Conservation (phyloP, 768 basidiomycete species). For the Boletus subparvulus region DNA sequence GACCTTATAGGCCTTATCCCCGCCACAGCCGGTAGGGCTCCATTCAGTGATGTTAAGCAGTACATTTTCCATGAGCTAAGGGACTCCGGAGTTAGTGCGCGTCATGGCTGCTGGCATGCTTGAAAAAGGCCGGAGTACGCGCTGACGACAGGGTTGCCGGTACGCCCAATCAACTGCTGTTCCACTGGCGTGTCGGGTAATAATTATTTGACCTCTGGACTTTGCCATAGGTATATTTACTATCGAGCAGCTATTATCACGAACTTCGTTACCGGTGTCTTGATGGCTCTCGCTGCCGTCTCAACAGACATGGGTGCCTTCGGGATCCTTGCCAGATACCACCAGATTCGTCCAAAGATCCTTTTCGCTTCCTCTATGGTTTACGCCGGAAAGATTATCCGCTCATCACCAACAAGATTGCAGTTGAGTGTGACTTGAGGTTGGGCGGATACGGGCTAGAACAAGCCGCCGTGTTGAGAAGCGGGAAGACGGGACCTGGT, state of each 20-base stretch:
- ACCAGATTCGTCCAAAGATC: constrained; percentile 70
- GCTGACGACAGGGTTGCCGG: constrained; percentile 70
- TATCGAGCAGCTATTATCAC: constrained; percentile 55
- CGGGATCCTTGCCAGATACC: constrained; percentile 61
- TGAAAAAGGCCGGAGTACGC: constrained; percentile 51
- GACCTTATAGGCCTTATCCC: constrained; percentile 43
- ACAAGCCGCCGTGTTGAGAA: constrained; percentile 57
- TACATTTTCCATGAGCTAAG: constrained; percentile 57
- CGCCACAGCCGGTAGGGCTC: constrained; percentile 1
- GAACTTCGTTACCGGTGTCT: constrained; percentile 59
- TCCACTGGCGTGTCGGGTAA: background rate
- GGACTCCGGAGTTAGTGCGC: constrained; percentile 42
- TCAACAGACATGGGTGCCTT: constrained; percentile 70
- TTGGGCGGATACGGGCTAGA: constrained; percentile 44
- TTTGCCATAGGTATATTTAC: background rate
- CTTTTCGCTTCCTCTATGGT: constrained; percentile 69
- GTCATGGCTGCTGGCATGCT: constrained; percentile 54
- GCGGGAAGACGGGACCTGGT: constrained; percentile 29
- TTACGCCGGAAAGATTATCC: constrained; percentile 60
- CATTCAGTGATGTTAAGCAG: constrained; percentile 36
- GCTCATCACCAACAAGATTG: constrained; percentile 53
- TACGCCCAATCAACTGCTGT: constrained; percentile 24
- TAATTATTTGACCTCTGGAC: background rate
- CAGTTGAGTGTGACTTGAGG: constrained; percentile 49
- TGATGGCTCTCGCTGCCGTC: constrained; percentile 61